phyloP scores from a whole-genome alignment of 2,329 filamentous ascomycete genomes.

The Escovopsis weberi region DNA sequence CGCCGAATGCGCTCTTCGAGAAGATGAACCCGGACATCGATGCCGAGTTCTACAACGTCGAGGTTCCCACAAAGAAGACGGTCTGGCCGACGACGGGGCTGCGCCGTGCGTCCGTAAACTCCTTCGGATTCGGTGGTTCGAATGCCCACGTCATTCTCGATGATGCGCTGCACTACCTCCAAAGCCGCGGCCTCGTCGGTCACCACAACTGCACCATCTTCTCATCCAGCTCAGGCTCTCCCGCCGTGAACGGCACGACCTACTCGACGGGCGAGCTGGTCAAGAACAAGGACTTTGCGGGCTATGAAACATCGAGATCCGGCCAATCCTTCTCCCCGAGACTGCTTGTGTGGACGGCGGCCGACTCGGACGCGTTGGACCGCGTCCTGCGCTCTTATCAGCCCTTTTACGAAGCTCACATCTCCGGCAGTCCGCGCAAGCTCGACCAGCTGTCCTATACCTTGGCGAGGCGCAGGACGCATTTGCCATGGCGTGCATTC shows the following conservation, averaged over 20 bases:
- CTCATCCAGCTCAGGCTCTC: too few species aligned
- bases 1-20: not conserved
- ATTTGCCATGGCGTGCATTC: not conserved
- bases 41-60: conserved; percentile 7
- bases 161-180: not conserved
- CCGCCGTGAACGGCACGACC: not conserved
- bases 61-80: not conserved
- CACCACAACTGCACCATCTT: not conserved
- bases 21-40: not conserved
- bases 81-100: not conserved
- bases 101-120: conserved; percentile 10
- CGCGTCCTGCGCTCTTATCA: not conserved
- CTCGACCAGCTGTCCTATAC: not conserved
- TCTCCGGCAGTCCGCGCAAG: not conserved
- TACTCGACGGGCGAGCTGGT: not conserved
- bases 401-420: not conserved
- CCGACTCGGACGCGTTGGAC: not conserved
- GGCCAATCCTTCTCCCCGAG: not conserved
- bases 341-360: not conserved
- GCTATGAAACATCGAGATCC: not conserved
- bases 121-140: conserved; percentile 27
- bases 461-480: not conserved
- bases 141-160: conserved; percentile 27
- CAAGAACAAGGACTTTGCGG: not conserved
- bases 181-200: not conserved